Percentiles rank a stretch among this genome's conserved stretches.
These are phyloP conservation scores for Xerophyta viscosa DNA, from an alignment of 106 monocot species.

Conservation along the genomic window DNA sequence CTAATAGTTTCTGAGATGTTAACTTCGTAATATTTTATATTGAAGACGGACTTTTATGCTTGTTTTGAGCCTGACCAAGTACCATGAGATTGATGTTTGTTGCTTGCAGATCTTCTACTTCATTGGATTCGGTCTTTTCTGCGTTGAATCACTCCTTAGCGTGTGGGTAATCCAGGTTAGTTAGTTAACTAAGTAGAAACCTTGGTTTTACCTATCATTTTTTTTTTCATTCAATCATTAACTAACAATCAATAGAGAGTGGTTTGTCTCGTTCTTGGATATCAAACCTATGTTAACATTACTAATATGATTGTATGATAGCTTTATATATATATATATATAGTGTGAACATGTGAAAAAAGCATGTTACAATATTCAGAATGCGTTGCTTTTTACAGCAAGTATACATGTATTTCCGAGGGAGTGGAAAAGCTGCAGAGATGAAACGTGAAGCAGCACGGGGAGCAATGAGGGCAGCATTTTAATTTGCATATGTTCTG, in stretches of 20 bases:
- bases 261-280: too few relatives aligned
- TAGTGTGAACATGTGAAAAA: too few relatives aligned
- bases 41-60: background rate
- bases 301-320: background rate
- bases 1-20: background rate
- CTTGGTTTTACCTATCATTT: background rate
- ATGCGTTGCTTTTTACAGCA: constrained; percentile 58
- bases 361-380: too few relatives aligned
- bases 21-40: background rate
- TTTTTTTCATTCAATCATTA: background rate
- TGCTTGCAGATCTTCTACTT: constrained; percentile 45
- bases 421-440: constrained; percentile 88
- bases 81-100: background rate
- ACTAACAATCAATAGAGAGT: background rate
- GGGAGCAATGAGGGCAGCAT: constrained; percentile 70
- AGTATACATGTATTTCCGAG: constrained; percentile 73
- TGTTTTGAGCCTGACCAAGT: background rate
- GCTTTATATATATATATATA: background rate
- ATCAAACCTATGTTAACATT: too few relatives aligned
- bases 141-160: constrained; percentile 40
- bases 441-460: constrained; percentile 77
- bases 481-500: constrained; percentile 1
- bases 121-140: constrained; percentile 45
- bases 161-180: constrained; percentile 50
- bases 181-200: background rate